These are phyloP conservation scores for Diaporthe sp. DNA, from an alignment of 2,329 filamentous ascomycete species.

Conservation along the genomic window DNA sequence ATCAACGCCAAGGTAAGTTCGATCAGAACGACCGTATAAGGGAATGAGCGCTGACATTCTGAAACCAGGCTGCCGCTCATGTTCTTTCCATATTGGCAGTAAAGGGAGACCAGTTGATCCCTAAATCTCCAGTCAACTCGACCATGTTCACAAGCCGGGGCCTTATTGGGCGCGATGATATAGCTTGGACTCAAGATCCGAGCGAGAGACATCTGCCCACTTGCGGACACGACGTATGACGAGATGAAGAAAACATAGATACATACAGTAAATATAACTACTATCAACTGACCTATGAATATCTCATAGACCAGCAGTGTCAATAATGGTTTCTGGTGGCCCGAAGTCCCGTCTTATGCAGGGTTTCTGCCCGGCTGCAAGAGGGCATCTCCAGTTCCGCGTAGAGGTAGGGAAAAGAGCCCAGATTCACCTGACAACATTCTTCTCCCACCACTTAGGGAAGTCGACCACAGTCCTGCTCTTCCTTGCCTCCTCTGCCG, in stretches of 20 bases:
- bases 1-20: constrained; percentile 50
- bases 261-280: neutral
- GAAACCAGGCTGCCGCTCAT: constrained; percentile 2
- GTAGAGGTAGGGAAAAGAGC: neutral
- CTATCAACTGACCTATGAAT: no score
- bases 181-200: constrained; percentile 12
- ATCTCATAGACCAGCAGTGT: neutral
- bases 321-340: neutral
- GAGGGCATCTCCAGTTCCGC: no score
- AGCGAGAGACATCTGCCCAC: constrained; percentile 20
- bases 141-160: constrained; percentile 24
- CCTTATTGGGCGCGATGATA: constrained; percentile 11
- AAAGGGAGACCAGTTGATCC: constrained; percentile 11
- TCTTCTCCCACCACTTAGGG: constrained; percentile 6
- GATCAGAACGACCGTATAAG: neutral
- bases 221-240: constrained; percentile 20
- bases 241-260: neutral
- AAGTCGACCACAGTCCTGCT: constrained; percentile 6
- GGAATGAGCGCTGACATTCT: neutral
- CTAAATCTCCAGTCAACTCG: constrained; percentile 18
- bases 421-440: neutral
- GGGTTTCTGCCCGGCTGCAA: no score
- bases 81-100: constrained; percentile 24
- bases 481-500: constrained; percentile 15
- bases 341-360: neutral